These are phyloP conservation scores for Clitopilus passeckerianus DNA, from an alignment of 768 basidiomycete genomes.

Conservation along the genomic window DNA sequence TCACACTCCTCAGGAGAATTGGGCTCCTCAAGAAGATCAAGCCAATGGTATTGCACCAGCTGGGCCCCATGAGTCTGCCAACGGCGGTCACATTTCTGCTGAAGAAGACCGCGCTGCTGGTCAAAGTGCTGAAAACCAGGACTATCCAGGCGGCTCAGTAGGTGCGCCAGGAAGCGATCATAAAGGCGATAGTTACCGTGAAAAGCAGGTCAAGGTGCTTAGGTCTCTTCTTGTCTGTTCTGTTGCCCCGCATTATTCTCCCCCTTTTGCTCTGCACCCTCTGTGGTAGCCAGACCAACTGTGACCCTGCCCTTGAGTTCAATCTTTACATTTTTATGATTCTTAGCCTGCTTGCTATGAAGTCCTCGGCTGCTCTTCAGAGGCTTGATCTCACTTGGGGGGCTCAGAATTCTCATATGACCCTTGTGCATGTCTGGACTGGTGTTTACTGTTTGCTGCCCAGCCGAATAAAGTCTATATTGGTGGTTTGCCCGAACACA, in stretches of 20 bases:
- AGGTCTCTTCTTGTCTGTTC: constrained; percentile 47
- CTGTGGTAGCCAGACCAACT: constrained; percentile 27
- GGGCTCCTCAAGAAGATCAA: constrained; percentile 47
- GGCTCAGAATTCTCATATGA: constrained; percentile 28
- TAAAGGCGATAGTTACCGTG: constrained; percentile 50
- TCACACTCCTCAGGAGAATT: constrained; percentile 37
- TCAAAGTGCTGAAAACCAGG: constrained; percentile 45
- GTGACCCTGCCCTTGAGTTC: constrained; percentile 29
- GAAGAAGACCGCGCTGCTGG: constrained; percentile 42
- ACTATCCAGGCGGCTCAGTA: constrained; percentile 47
- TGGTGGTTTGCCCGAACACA: constrained; percentile 84
- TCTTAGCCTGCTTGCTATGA: constrained; percentile 20
- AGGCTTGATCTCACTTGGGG: constrained; percentile 35
- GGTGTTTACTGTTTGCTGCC: constrained; percentile 68
- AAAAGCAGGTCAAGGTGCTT: constrained; percentile 89
- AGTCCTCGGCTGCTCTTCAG: constrained; percentile 29
- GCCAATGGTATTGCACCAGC: constrained; percentile 28
- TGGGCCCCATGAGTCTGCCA: constrained; percentile 37
- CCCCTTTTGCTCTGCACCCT: constrained; percentile 11
- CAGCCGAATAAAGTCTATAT: constrained; percentile 94
- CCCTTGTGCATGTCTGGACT: constrained; percentile 47
- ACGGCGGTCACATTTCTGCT: constrained; percentile 41
- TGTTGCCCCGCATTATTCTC: constrained; percentile 16
- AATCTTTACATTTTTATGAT: constrained; percentile 29
- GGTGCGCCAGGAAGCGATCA: constrained; percentile 33